These are phyloP conservation scores for Epichloe coenophiala DNA, from an alignment of 2,329 filamentous ascomycete species.

Conservation along the genomic window DNA sequence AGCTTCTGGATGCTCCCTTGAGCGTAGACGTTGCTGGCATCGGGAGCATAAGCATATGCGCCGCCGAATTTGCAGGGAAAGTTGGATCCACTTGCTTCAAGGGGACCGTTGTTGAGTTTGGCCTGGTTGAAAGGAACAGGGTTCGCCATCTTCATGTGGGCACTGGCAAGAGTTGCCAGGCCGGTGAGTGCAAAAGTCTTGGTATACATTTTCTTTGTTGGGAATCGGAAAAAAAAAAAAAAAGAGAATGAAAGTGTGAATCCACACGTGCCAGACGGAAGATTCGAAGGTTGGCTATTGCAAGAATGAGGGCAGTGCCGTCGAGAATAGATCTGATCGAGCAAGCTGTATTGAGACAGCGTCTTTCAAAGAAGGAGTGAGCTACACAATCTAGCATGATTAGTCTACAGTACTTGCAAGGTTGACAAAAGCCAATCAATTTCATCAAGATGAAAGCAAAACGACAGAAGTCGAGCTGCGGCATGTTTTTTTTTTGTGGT, in stretches of 20 bases:
- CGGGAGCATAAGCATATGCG: slow-evolving; percentile 25
- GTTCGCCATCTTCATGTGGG: slow-evolving; percentile 61
- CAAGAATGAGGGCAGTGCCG: slow-evolving; percentile 9
- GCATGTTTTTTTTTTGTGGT: too few species aligned
- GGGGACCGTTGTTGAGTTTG: slow-evolving; percentile 45
- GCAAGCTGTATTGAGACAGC: neutral
- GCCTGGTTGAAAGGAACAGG: slow-evolving; percentile 48
- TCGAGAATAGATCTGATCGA: slow-evolving; percentile 10
- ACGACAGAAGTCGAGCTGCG: too few species aligned
- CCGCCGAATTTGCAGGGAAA: slow-evolving; percentile 71
- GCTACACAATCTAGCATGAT: neutral
- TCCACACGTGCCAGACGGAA: slow-evolving; percentile 21
- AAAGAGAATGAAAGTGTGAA: slow-evolving; percentile 7
- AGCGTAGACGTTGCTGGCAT: slow-evolving; percentile 44
- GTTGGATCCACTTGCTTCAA: slow-evolving; percentile 44
- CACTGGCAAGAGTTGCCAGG: slow-evolving; percentile 46
- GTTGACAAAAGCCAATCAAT: too few species aligned
- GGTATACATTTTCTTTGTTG: slow-evolving; percentile 30
- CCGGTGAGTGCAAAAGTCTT: slow-evolving; percentile 38
- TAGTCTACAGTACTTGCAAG: neutral
- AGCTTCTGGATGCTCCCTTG: slow-evolving; percentile 32
- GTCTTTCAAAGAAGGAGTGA: neutral
- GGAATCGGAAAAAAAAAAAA: slow-evolving; percentile 7
- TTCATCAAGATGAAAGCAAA: too few species aligned
- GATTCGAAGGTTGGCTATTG: slow-evolving; percentile 4